Base-by-base conservation (phyloP, 1,139 yeast species). In the Diutina scorzettiae region DNA sequence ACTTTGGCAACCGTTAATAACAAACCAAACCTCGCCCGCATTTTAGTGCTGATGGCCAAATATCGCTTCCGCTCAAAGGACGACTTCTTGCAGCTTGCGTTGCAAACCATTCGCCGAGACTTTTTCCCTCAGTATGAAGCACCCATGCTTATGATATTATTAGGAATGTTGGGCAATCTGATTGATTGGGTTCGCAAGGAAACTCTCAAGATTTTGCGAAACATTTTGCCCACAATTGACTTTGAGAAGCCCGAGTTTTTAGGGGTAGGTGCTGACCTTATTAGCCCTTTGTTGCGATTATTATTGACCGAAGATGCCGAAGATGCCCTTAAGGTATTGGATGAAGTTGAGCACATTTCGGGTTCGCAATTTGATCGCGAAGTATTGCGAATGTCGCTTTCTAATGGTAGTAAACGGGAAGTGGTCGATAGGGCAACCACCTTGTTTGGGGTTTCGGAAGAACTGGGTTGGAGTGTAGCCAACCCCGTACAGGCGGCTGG, bases 391-490 rank as follows among this genome's bases (percentile, higher is more conserved):
- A 84, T 91, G 81, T 82, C 95, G 53, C 71, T 91, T 53, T 96
- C 97, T 11, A n/a, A 16, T 12, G 11, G 17, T 7, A 86, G 84
- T 51, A 68, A 82, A 53, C 76, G 81, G 51, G 84, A 82, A 48
- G 94, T 85, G 51, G 83, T 81, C 53, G 96, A 84, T 50, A 78
- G 76, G 50, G 81, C 94, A 1, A 91, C 94, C 0, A 86, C 96
- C 0, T 64, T 91, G 44, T 93, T 87, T 65, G 98, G 98, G 14
- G 80, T 89, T 19, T 98, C 98, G 0, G 96, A 87, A 46, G 95
- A 85, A n/a, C 79, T 81, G 55, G 99, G 99, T 1, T 93, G 99
- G 99, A 81, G 96, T 0, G 79, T 93, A 41, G 95, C 97, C 2
- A 82, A 84, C 91, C 96, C 97, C 0, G 84, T 89, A 0, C 77